A percentile compares a stretch with the other conserved stretches of the same genome.
These are phyloP conservation scores for Aspergillus calidoustus DNA, from an alignment of 2,329 filamentous ascomycete species.

Conservation along the genomic window DNA sequence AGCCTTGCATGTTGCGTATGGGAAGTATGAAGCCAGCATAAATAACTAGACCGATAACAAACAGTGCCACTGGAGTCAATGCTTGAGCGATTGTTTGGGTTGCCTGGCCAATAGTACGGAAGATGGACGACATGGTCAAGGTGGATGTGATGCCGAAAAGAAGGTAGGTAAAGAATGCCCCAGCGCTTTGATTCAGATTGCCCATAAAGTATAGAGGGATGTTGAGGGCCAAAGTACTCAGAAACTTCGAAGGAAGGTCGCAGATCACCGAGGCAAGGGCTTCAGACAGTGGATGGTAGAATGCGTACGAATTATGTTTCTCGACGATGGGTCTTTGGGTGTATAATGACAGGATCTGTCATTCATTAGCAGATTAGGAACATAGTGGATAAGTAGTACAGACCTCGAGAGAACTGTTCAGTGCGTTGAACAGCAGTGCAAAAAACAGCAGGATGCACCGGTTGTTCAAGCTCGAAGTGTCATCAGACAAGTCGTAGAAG, in stretches of 20 bases:
- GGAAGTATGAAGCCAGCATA: slow-evolving; percentile 51
- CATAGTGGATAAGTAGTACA: neutral
- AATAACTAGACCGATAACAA: slow-evolving; percentile 46
- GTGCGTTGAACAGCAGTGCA: slow-evolving; percentile 80
- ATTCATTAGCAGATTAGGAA: neutral
- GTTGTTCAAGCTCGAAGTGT: slow-evolving; percentile 70
- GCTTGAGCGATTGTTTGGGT: slow-evolving; percentile 66
- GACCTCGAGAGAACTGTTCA: slow-evolving; percentile 70
- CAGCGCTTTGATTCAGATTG: slow-evolving; percentile 71
- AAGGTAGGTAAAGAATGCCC: slow-evolving; percentile 73
- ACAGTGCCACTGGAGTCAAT: slow-evolving; percentile 55
- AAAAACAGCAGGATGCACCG: slow-evolving; percentile 76
- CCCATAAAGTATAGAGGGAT: slow-evolving; percentile 82
- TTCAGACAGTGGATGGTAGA: slow-evolving; percentile 22
- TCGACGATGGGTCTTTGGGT: slow-evolving; percentile 22
- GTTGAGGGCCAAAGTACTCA: slow-evolving; percentile 75
- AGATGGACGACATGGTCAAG: slow-evolving; percentile 75
- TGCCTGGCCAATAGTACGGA: slow-evolving; percentile 74
- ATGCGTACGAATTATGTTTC: slow-evolving; percentile 22
- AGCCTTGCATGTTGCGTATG: slow-evolving; percentile 66
- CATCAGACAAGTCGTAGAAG: slow-evolving; percentile 71
- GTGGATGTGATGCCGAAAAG: slow-evolving; percentile 63
- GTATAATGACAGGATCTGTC: slow-evolving; percentile 21
- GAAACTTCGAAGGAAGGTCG: slow-evolving; percentile 71
- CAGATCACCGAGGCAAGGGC: slow-evolving; percentile 15